Percentiles rank a stretch among this genome's conserved stretches.
Evolutionary conservation across 2,329 filamentous ascomycete species (phyloP).

Genomic region (Aspergillus carbonarius): DNA sequence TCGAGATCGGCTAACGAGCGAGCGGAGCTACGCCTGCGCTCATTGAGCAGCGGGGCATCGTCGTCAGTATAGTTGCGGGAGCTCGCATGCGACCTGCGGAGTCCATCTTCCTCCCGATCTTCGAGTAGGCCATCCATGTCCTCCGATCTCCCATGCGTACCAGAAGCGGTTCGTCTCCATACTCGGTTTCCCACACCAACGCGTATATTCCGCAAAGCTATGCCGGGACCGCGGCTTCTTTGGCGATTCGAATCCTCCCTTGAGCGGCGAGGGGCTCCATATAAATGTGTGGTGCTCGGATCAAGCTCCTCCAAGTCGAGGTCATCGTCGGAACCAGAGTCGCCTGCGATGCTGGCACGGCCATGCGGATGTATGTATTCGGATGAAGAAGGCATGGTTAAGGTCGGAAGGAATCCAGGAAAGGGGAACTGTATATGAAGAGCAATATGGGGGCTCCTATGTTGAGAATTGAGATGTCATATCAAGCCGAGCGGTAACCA

Average conservation of each 20-base stretch:
- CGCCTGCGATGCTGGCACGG: slow-evolving; percentile 31
- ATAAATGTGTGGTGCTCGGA: slow-evolving; percentile 31
- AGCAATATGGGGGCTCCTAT: slow-evolving; percentile 22
- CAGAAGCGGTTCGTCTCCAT: slow-evolving; percentile 38
- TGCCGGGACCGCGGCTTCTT: slow-evolving; percentile 38
- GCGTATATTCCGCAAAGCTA: slow-evolving; percentile 52
- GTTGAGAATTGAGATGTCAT: slow-evolving; percentile 21
- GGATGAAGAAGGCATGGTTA: slow-evolving; percentile 37
- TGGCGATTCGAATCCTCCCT: slow-evolving; percentile 29
- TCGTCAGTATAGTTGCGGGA: slow-evolving; percentile 59
- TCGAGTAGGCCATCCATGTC: slow-evolving; percentile 68
- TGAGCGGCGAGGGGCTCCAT: slow-evolving; percentile 23
- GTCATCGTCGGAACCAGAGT: slow-evolving; percentile 44
- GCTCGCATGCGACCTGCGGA: slow-evolving; percentile 61
- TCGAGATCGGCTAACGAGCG: slow-evolving; percentile 34
- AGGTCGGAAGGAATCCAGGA: not conserved
- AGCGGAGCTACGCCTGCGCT: slow-evolving; percentile 42
- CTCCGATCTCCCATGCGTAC: slow-evolving; percentile 49
- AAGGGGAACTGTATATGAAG: slow-evolving; percentile 13
- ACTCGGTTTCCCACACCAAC: slow-evolving; percentile 47
- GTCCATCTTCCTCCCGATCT: slow-evolving; percentile 56
- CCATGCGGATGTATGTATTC: slow-evolving; percentile 38
- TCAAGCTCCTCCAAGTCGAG: slow-evolving; percentile 49
- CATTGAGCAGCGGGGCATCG: slow-evolving; percentile 69
- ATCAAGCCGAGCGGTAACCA: slow-evolving; percentile 22